Percentiles rank a stretch among this genome's conserved stretches.
Evolutionary conservation across 768 basidiomycete genomes (phyloP).

Genomic region (Erythrobasidium yunnanense): DNA sequence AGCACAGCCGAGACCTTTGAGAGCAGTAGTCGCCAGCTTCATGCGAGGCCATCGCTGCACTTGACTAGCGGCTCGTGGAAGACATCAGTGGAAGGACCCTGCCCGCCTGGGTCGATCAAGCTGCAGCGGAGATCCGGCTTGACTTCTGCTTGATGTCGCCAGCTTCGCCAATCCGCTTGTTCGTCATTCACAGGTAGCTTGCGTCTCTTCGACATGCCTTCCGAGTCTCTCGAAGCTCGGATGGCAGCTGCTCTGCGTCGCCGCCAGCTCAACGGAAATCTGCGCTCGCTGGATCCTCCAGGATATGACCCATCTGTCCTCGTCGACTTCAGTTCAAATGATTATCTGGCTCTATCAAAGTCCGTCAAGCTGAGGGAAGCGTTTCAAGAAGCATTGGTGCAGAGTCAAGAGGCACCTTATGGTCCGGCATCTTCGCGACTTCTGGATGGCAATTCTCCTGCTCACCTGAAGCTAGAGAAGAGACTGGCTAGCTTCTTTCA

Average conservation of each 20-base stretch:
- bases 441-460: constrained; percentile 57
- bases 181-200: no score
- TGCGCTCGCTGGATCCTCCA: constrained; percentile 9
- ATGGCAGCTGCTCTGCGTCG: not conserved
- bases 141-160: no score
- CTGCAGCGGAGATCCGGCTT: no score
- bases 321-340: constrained; percentile 38
- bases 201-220: not conserved
- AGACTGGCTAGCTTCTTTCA: constrained; percentile 28
- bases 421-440: constrained; percentile 82
- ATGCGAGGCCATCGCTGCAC: no score
- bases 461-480: constrained; percentile 61
- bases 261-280: not conserved
- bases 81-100: no score
- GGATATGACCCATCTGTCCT: constrained; percentile 1
- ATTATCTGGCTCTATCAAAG: constrained; percentile 33
- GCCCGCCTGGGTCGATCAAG: no score
- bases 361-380: not conserved
- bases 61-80: no score
- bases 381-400: constrained; percentile 50
- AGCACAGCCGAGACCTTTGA: no score
- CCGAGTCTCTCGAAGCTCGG: not conserved
- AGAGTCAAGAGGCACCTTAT: constrained; percentile 45
- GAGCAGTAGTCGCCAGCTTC: no score
- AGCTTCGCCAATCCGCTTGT: no score